Conservation (phyloP, 208 protist genomes). For the Trypanosoma grayi region DNA sequence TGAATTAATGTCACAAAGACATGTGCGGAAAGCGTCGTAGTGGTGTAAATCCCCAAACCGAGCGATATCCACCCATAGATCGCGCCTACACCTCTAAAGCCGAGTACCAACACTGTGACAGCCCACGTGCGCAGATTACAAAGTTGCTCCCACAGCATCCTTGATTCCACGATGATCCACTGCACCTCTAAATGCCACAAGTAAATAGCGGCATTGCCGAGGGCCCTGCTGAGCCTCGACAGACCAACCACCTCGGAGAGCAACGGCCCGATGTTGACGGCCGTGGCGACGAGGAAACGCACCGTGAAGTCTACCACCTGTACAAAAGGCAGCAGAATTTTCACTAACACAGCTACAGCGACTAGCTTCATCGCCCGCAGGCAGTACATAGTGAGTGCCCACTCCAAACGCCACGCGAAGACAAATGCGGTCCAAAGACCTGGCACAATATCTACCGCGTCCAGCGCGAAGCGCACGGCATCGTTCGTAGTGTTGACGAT, state of each 20-base stretch:
- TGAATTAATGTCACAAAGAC: slow-evolving; percentile 57
- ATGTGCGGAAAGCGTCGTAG: slow-evolving; percentile 65
- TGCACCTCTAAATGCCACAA: slow-evolving; percentile 22
- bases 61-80: background rate
- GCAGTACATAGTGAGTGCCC: slow-evolving; percentile 25
- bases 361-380: background rate
- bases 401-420: slow-evolving; percentile 53
- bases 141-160: slow-evolving; percentile 6
- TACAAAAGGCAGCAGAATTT: background rate
- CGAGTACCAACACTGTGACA: background rate
- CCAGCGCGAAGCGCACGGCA: slow-evolving; percentile 23
- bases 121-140: background rate
- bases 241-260: background rate
- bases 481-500: slow-evolving; percentile 24
- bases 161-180: slow-evolving; percentile 35
- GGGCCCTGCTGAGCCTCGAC: background rate
- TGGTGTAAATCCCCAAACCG: slow-evolving; percentile 33
- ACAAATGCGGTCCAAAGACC: slow-evolving; percentile 45
- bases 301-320: background rate
- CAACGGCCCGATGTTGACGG: background rate
- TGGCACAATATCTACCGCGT: slow-evolving; percentile 60
- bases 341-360: background rate
- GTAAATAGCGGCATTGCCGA: background rate
- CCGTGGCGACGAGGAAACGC: background rate
- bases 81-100: background rate